phyloP scores from a whole-genome alignment of 192 early-diverging fungal genomes.

The Podila minutissima region DNA sequence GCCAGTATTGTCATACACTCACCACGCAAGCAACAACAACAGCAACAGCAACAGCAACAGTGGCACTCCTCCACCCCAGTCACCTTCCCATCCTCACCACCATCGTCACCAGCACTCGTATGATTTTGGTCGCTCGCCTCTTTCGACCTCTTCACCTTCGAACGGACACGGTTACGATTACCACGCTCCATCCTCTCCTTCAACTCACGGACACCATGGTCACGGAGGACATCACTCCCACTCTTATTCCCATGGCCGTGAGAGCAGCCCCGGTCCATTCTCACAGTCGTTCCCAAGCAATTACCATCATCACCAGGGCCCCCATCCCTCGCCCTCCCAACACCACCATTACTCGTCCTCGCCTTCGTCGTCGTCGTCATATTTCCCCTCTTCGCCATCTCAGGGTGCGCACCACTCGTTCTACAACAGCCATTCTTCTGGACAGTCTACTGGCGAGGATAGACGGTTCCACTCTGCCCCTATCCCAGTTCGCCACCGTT shows the following conservation, averaged over 20 bases:
- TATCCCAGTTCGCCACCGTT: slow-evolving; percentile 34
- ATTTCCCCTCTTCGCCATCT: slow-evolving; percentile 39
- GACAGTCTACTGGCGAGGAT: slow-evolving; percentile 20
- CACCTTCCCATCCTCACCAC: slow-evolving; percentile 11
- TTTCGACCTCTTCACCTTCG: slow-evolving; percentile 14
- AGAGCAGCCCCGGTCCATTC: slow-evolving; percentile 30
- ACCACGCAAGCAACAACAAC: too few species aligned
- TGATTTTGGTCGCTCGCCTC: slow-evolving; percentile 33
- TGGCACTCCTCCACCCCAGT: too few species aligned
- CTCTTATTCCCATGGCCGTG: neutral
- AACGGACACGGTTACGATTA: slow-evolving; percentile 16
- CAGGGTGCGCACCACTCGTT: neutral
- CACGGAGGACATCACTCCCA: slow-evolving; percentile 14
- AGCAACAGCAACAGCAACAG: too few species aligned
- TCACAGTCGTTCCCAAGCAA: slow-evolving; percentile 34
- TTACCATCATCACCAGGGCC: slow-evolving; percentile 8
- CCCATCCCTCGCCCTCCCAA: too few species aligned
- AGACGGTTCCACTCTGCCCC: slow-evolving; percentile 46
- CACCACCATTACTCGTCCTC: slow-evolving; percentile 7
- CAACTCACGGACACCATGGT: too few species aligned
- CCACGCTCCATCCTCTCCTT: too few species aligned
- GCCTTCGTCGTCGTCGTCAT: slow-evolving; percentile 14
- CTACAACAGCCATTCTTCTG: too few species aligned
- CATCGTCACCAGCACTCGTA: slow-evolving; percentile 49
- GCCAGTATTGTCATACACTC: too few species aligned